Percentiles rank a stretch among this genome's conserved stretches.
These are phyloP conservation scores for Phytophthora fragariaefolia DNA, from an alignment of 352 stramenopile genomes.

Conservation along the genomic window DNA sequence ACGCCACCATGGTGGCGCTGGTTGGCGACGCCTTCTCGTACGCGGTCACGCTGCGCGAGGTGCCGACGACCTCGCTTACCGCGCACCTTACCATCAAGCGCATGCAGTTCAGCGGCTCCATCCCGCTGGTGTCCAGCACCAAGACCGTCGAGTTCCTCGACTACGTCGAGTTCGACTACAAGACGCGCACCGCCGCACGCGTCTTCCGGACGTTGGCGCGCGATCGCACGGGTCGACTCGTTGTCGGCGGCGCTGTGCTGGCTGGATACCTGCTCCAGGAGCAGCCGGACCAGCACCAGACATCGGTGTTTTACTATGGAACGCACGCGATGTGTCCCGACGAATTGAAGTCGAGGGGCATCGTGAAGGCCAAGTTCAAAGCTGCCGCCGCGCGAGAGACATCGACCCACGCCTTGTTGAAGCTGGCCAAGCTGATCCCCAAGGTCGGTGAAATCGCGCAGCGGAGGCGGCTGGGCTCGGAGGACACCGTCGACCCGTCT, in stretches of 20 bases:
- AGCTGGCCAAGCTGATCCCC: conserved; percentile 39
- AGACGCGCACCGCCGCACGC: conserved; percentile 32
- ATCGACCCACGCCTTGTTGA: conserved; percentile 32
- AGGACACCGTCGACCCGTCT: conserved; percentile 21
- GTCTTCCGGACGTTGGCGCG: conserved; percentile 33
- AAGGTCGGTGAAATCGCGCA: conserved; percentile 43
- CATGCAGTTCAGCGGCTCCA: conserved; percentile 33
- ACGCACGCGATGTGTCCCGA: conserved; percentile 8
- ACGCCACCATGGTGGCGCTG: conserved; percentile 47
- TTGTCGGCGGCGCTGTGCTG: conserved; percentile 33
- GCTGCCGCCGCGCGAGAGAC: conserved; percentile 24
- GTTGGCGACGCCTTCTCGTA: conserved; percentile 43
- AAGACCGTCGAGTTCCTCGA: conserved; percentile 46
- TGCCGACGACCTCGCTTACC: conserved; percentile 21
- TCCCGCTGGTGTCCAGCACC: conserved; percentile 37
- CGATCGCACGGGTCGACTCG: conserved; percentile 31
- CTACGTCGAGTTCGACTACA: conserved; percentile 36
- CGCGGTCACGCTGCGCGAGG: conserved; percentile 40
- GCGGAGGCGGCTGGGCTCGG: conserved; percentile 37
- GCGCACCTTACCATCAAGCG: conserved; percentile 40
- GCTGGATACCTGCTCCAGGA: conserved; percentile 38
- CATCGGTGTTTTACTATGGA: conserved; percentile 47
- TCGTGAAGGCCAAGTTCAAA: conserved; percentile 34
- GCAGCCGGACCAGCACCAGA: conserved; percentile 30
- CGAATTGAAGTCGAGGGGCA: conserved; percentile 16